Conservation (phyloP, 768 basidiomycete species). For the Epithele typhae region DNA sequence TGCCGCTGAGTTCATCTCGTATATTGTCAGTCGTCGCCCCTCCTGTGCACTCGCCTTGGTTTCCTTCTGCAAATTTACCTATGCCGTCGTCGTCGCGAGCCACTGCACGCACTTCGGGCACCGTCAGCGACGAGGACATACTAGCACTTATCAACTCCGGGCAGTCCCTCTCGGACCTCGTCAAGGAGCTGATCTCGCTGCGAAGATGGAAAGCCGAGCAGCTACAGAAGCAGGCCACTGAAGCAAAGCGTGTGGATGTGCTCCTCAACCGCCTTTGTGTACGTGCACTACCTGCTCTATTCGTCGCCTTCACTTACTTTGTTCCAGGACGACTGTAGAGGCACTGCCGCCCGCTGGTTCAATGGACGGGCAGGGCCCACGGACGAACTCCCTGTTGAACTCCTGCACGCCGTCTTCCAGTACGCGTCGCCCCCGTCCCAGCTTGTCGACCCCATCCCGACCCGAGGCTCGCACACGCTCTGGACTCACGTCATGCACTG, state of each 20-base stretch:
- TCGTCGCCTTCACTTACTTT: too few relatives aligned
- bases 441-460: background rate
- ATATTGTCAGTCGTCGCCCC: too few relatives aligned
- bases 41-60: too few relatives aligned
- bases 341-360: background rate
- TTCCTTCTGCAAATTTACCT: too few relatives aligned
- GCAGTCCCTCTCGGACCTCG: background rate
- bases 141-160: background rate
- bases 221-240: background rate
- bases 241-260: background rate
- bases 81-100: too few relatives aligned
- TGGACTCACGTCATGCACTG: background rate
- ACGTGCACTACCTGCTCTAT: background rate
- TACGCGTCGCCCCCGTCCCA: background rate
- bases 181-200: background rate
- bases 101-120: too few relatives aligned
- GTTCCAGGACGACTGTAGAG: background rate
- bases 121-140: background rate
- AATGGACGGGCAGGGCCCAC: background rate
- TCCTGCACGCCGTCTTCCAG: background rate
- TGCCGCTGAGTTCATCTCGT: too few relatives aligned
- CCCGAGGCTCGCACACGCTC: background rate
- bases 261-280: background rate
- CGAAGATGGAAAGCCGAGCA: constrained; percentile 1
- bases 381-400: constrained; percentile 1